These are phyloP conservation scores for Penicillium sp. DNA, from an alignment of 2,329 filamentous ascomycete genomes.

Conservation along the genomic window DNA sequence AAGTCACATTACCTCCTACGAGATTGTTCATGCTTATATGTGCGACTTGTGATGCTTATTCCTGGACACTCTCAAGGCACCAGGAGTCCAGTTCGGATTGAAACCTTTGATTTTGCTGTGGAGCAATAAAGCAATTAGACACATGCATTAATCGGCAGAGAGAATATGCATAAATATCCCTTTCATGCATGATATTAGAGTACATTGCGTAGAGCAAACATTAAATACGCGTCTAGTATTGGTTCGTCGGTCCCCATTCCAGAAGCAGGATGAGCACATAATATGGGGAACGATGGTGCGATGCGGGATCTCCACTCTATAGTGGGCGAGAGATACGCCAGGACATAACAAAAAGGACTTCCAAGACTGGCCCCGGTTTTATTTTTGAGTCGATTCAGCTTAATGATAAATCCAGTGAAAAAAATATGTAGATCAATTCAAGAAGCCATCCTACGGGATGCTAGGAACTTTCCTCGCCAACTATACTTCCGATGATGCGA, in stretches of 20 bases:
- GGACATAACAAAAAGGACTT: neutral
- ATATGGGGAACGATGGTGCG: constrained; percentile 21
- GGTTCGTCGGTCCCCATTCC: neutral
- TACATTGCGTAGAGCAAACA: neutral
- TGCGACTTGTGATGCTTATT: too few relatives aligned
- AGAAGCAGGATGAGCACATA: constrained; percentile 23
- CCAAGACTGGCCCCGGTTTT: neutral
- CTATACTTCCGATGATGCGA: constrained; percentile 18
- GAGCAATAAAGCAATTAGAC: neutral
- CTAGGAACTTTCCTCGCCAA: constrained; percentile 6
- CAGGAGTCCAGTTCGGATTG: neutral
- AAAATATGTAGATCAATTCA: constrained; percentile 1
- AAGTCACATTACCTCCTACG: too few relatives aligned
- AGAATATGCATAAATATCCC: neutral
- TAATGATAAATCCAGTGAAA: neutral
- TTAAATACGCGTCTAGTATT: neutral
- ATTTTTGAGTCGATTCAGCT: neutral
- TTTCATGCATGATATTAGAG: neutral
- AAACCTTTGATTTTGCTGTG: neutral
- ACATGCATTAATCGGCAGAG: constrained; percentile 1
- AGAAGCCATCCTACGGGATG: neutral
- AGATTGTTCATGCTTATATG: too few relatives aligned
- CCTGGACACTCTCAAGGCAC: neutral
- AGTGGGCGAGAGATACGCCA: neutral
- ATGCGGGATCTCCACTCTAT: constrained; percentile 11